These are phyloP conservation scores for Usnea hakonensis DNA, from an alignment of 495 filamentous ascomycete species.

Conservation along the genomic window DNA sequence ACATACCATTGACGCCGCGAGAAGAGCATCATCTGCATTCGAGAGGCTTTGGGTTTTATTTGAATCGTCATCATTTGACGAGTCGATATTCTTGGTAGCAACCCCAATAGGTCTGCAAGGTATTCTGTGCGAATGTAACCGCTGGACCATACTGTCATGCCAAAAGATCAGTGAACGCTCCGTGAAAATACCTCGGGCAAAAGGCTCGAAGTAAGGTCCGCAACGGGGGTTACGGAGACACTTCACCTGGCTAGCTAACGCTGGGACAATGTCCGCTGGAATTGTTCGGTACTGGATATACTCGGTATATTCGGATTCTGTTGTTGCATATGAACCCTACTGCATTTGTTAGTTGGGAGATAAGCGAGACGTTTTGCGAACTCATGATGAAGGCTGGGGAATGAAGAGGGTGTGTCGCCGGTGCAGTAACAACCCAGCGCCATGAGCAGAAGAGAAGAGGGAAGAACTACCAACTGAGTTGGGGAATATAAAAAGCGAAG, in stretches of 20 bases:
- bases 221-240: not conserved
- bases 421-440: not conserved
- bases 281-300: constrained; percentile 3
- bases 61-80: not conserved
- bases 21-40: not conserved
- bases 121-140: too few species aligned
- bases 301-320: not conserved
- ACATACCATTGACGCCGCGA: not conserved
- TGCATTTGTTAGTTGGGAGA: not conserved
- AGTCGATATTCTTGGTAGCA: not conserved
- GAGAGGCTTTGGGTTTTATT: not conserved
- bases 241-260: not conserved
- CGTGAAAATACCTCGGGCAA: not conserved
- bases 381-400: not conserved
- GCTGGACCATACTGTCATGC: not conserved
- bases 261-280: not conserved
- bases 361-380: not conserved
- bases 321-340: not conserved
- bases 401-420: not conserved
- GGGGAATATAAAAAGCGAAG: not conserved
- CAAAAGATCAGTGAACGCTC: not conserved
- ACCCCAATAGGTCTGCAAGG: not conserved
- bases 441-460: too few species aligned
- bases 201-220: not conserved
- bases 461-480: not conserved